Base-by-base conservation (phyloP, 1,284 basidiomycete genomes). In the Rhodotorula sp. region DNA sequence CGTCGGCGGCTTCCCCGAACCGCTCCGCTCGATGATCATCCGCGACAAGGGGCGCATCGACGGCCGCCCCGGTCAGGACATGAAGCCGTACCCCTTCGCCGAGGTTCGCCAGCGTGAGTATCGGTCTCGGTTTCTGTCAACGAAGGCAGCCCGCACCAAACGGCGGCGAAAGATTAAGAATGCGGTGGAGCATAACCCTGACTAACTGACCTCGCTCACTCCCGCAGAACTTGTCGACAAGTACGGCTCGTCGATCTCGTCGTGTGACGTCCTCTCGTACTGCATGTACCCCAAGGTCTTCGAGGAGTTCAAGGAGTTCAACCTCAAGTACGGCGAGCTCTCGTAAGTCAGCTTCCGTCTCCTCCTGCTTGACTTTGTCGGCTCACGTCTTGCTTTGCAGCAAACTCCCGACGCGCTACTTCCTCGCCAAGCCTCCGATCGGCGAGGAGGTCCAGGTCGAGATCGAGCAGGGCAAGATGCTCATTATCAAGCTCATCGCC, bases 1-100 rank as follows among this genome's bases (percentile, higher is more conserved):
- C 64, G 88, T 92, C 79, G 95, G 94, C 79, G 96, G 96, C 60
- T 99, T 99, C 91, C 96, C 96, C 69, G 96, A 99, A 82, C 92
- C 93, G 46, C 84, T 99, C 73, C 90, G 96, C 74, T 86, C 88
- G 76, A 87, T 89, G 77, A 87, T 99, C 78, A 97, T 99, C 80
- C 89, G 96, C 78, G 88, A 94, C 83, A 94, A 94, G 83, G 88
- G 89, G 69, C 88, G 91, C 80, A 94, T 99, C 79, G 92, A 98
- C 78, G 89, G 87, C 59, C 89, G 96, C 74, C 96, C 96, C 28
- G 96, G 96, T 76, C 86, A 89, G 58, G 87, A 84, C 53, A 86
- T 99, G 87, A 83, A 85, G 76, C 92, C 96, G 28, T 82, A 97
- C 75, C 90, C 98, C 82, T 95, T 99, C 85, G 92, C 89, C 86